Evolutionary conservation across 352 stramenopile species (phyloP).

Genomic region (Pythium scleroteichum): DNA sequence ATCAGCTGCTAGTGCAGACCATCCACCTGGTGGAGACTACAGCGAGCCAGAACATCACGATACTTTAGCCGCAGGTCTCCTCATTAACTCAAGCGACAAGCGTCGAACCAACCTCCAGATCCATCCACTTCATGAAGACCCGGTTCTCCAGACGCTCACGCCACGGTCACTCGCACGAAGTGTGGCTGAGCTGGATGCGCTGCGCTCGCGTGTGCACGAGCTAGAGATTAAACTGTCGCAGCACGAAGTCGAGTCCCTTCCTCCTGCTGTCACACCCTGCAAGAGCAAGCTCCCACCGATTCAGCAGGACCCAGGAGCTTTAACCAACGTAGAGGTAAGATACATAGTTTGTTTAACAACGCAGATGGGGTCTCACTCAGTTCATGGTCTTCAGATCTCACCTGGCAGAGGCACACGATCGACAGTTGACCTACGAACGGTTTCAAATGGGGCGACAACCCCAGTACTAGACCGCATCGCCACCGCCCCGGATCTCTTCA

Average conservation of each 20-base stretch:
- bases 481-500: slow-evolving; percentile 5
- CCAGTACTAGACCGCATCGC: slow-evolving; percentile 5
- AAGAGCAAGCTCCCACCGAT: slow-evolving; percentile 52
- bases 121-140: slow-evolving; percentile 49
- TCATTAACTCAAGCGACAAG: slow-evolving; percentile 26
- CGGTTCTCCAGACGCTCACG: slow-evolving; percentile 45
- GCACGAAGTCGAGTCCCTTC: slow-evolving; percentile 44
- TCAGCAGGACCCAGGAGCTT: neutral
- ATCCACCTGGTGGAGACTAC: neutral
- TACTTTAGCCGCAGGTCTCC: slow-evolving; percentile 3
- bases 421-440: neutral
- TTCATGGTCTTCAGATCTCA: neutral
- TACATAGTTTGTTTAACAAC: no score
- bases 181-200: slow-evolving; percentile 50
- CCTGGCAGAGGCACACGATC: neutral
- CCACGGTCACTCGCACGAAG: slow-evolving; percentile 56
- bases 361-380: neutral
- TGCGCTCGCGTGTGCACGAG: slow-evolving; percentile 48
- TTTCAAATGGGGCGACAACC: neutral
- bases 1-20: neutral
- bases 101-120: slow-evolving; percentile 35
- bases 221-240: slow-evolving; percentile 57
- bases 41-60: slow-evolving; percentile 9
- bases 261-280: slow-evolving; percentile 30
- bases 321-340: neutral